Evolutionary conservation across 805 yeast species (phyloP).

Genomic region (Candida maltosa): DNA sequence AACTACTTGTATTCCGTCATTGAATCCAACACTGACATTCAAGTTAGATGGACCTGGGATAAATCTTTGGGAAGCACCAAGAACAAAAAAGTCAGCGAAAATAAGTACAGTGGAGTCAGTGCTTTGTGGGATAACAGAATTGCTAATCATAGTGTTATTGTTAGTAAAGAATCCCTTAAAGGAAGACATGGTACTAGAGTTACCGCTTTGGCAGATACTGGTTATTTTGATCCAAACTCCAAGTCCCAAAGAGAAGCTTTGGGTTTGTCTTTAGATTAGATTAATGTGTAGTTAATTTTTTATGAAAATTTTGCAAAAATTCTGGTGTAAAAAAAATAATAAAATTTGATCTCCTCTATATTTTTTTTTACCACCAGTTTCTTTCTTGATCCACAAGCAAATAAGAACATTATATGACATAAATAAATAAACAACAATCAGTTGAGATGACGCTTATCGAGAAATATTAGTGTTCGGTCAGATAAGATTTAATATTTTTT

Average conservation of each 20-base stretch:
- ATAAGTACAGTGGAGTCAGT: slow-evolving; percentile 43
- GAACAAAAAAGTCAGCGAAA: slow-evolving; percentile 18
- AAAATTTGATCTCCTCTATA: too few species aligned
- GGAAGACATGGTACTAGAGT: slow-evolving; percentile 53
- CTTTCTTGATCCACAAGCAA: too few species aligned
- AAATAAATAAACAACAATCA: too few species aligned
- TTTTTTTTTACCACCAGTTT: too few species aligned
- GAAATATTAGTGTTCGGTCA: too few species aligned
- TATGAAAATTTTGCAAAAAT: too few species aligned
- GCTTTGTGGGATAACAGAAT: slow-evolving; percentile 63
- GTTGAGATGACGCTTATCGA: too few species aligned
- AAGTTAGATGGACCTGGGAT: slow-evolving; percentile 51
- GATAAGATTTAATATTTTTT: too few species aligned
- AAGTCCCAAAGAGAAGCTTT: slow-evolving; percentile 53
- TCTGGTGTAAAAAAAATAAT: too few species aligned
- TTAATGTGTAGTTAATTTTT: too few species aligned
- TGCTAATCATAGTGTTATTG: slow-evolving; percentile 52
- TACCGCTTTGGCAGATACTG: slow-evolving; percentile 50
- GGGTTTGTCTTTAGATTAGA: slow-evolving; percentile 24
- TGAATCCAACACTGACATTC: slow-evolving; percentile 53
- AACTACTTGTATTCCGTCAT: slow-evolving; percentile 43
- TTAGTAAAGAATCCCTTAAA: slow-evolving; percentile 45
- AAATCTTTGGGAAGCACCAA: slow-evolving; percentile 4
- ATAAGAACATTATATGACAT: too few species aligned
- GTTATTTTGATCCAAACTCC: slow-evolving; percentile 47